phyloP scores from a whole-genome alignment of 225 moss, liverwort and hornwort species.

The Rhytidiadelphus loreus region DNA sequence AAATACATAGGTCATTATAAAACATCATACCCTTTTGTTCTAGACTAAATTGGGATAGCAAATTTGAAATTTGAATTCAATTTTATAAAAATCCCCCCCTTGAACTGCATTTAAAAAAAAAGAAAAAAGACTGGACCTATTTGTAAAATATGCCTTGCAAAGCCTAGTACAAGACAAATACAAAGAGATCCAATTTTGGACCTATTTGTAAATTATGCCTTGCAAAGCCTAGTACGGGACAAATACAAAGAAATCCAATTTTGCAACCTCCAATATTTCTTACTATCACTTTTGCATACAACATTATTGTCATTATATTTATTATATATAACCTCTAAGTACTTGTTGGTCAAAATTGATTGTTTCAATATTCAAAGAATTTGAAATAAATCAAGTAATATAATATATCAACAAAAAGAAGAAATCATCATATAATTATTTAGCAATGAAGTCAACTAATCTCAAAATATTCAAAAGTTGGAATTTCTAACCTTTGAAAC shows the following conservation, averaged over 20 bases:
- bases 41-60: fast-evolving
- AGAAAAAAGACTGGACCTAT: fast-evolving
- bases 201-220: background rate
- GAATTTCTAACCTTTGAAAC: background rate
- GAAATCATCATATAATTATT: background rate
- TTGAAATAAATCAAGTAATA: background rate
- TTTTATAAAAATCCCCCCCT: fast-evolving
- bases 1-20: no score
- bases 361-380: background rate
- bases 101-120: fast-evolving
- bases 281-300: no score
- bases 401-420: background rate
- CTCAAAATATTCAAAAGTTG: no score
- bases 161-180: background rate
- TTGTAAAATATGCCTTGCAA: background rate
- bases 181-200: background rate
- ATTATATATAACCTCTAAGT: no score
- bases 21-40: fast-evolving
- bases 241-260: background rate
- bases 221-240: no score
- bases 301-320: background rate
- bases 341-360: fast-evolving
- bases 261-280: no score
- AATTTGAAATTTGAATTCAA: background rate
- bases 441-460: no score